Percentiles rank a stretch among this genome's conserved stretches.
phyloP scores from a whole-genome alignment of 225 moss, liverwort and hornwort genomes.

The Ulota crispa region DNA sequence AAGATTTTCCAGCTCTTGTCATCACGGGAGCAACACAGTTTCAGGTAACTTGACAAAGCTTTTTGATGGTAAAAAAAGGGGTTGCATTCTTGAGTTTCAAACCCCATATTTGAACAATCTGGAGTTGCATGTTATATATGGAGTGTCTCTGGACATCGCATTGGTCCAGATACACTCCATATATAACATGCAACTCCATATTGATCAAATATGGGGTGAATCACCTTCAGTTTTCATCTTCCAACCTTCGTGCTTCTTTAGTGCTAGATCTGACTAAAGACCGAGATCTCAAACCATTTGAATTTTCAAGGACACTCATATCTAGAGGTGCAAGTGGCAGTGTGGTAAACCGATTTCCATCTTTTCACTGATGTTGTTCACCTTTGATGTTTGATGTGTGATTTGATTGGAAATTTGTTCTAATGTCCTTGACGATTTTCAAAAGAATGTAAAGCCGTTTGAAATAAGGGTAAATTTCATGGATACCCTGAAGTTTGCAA shows the following conservation, averaged over 20 bases:
- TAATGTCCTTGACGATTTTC: neutral
- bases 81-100: neutral
- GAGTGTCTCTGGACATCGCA: too few species aligned
- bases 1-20: conserved; percentile 34
- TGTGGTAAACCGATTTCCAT: neutral
- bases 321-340: neutral
- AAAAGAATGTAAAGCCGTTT: neutral
- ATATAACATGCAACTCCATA: too few species aligned
- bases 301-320: neutral
- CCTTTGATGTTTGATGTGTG: neutral
- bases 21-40: conserved; percentile 20
- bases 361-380: neutral
- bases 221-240: neutral
- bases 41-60: conserved; percentile 17
- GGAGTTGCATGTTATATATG: too few species aligned
- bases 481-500: too few species aligned
- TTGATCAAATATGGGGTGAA: too few species aligned
- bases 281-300: neutral
- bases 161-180: too few species aligned
- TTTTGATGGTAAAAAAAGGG: neutral
- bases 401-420: neutral
- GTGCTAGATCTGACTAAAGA: neutral
- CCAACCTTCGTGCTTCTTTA: neutral
- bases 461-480: too few species aligned
- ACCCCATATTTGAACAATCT: too few species aligned